Percentiles rank a stretch among this genome's conserved stretches.
Evolutionary conservation across 2,329 filamentous ascomycete species (phyloP).

Genomic region (Aspergillus novofumigatus): DNA sequence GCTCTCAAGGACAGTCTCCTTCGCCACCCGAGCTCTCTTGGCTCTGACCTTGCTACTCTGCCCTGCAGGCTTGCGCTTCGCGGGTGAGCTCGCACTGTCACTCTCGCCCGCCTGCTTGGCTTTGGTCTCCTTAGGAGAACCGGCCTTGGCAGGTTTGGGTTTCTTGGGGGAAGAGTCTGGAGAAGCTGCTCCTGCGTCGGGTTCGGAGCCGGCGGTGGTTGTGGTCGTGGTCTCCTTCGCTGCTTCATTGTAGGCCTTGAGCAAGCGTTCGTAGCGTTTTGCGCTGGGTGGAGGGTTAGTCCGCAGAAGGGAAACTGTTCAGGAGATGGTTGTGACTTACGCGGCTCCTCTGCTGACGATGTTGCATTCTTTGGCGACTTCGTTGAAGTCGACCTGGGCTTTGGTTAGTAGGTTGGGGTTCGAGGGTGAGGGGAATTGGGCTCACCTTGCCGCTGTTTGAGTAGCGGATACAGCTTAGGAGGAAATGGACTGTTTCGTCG

Average conservation of each 20-base stretch:
- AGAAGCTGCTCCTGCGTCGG: constrained; percentile 22
- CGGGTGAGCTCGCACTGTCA: not conserved
- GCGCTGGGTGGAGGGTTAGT: constrained; percentile 43
- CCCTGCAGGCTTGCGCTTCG: constrained; percentile 7
- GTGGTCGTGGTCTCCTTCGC: constrained; percentile 7
- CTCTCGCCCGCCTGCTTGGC: not conserved
- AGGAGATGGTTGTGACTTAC: constrained; percentile 47
- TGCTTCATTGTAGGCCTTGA: constrained; percentile 49
- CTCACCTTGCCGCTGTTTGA: constrained; percentile 58
- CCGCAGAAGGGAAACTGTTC: not conserved
- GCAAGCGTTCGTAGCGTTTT: constrained; percentile 64
- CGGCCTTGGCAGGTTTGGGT: constrained; percentile 13
- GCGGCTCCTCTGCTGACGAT: constrained; percentile 65
- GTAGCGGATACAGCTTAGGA: constrained; percentile 62
- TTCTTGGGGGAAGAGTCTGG: constrained; percentile 10
- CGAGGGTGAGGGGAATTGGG: not conserved
- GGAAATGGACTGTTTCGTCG: constrained; percentile 60
- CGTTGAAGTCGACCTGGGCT: constrained; percentile 58
- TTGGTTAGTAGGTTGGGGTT: not conserved
- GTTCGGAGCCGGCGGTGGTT: constrained; percentile 10
- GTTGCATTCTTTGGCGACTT: constrained; percentile 60
- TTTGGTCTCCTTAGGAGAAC: constrained; percentile 3
- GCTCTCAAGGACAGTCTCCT: constrained; percentile 7
- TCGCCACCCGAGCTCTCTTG: constrained; percentile 4
- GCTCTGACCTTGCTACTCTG: not conserved